Evolutionary conservation across 2,329 filamentous ascomycete genomes (phyloP).

Genomic region (Chaetomiaceae sp.): DNA sequence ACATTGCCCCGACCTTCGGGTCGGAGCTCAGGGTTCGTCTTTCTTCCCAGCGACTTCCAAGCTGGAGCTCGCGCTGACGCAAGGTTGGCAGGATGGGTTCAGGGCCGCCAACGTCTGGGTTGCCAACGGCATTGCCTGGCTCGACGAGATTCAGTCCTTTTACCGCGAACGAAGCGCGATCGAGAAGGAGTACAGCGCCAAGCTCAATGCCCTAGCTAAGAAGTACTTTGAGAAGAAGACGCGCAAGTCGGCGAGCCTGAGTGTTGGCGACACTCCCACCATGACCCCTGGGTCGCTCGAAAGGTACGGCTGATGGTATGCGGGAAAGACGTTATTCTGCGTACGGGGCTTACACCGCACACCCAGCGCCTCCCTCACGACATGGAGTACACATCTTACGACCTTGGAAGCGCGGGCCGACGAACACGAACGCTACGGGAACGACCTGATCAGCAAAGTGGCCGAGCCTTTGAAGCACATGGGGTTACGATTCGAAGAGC

Average conservation of each 20-base stretch:
- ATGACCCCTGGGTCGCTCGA: conserved; percentile 95
- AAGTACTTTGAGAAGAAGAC: conserved; percentile 96
- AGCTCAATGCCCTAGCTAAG: conserved; percentile 81
- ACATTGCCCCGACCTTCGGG: conserved; percentile 82
- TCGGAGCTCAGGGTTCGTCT: conserved; percentile 81
- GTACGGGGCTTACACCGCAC: conserved; percentile 8
- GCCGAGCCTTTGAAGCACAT: conserved; percentile 82
- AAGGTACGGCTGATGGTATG: conserved; percentile 48
- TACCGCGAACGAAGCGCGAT: conserved; percentile 92
- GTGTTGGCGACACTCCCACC: conserved; percentile 86
- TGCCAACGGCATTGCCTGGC: conserved; percentile 82
- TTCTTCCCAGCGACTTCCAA: conserved; percentile 20
- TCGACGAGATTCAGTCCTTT: conserved; percentile 95
- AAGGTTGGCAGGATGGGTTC: conserved; percentile 76
- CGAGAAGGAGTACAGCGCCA: conserved; percentile 94
- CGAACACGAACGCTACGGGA: conserved; percentile 83
- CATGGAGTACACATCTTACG: conserved; percentile 90
- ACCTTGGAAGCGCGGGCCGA: conserved; percentile 82
- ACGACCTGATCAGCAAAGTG: conserved; percentile 71
- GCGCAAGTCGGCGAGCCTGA: conserved; percentile 79
- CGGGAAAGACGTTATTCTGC: background rate
- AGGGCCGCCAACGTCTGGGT: conserved; percentile 94
- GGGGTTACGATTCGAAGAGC: conserved; percentile 74
- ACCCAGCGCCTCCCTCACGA: conserved; percentile 82
- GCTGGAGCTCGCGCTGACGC: conserved; percentile 12